These are phyloP conservation scores for Populus pruinosa DNA, from an alignment of 345 rosid genomes.

Conservation along the genomic window DNA sequence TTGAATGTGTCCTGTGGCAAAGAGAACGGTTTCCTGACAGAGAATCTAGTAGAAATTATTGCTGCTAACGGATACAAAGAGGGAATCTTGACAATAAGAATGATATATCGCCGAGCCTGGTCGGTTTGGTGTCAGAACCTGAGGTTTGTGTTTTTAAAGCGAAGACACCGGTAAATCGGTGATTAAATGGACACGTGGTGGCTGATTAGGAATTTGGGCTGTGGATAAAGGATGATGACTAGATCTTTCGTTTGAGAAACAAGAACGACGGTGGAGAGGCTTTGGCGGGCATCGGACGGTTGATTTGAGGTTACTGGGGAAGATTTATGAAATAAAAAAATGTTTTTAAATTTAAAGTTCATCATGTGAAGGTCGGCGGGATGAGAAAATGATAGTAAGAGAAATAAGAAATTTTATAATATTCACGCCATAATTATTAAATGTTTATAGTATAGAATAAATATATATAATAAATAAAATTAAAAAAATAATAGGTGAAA, in stretches of 20 bases:
- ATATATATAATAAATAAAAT: too few species aligned
- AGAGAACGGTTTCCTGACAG: not conserved
- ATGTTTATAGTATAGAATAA: too few species aligned
- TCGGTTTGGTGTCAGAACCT: conserved; percentile 2
- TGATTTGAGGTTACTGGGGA: not conserved
- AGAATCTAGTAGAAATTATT: not conserved
- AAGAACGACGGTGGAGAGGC: conserved; percentile 5
- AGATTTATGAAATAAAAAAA: not conserved
- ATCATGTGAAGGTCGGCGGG: not conserved
- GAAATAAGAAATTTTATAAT: too few species aligned
- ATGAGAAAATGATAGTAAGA: too few species aligned
- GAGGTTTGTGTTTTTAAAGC: not conserved
- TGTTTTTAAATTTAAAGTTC: not conserved
- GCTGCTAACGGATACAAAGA: not conserved
- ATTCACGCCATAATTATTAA: too few species aligned
- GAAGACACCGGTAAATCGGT: not conserved
- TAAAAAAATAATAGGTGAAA: too few species aligned
- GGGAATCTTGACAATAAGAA: not conserved
- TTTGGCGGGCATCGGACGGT: conserved; percentile 3
- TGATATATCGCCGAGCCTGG: not conserved
- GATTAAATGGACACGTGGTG: not conserved
- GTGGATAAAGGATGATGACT: not conserved
- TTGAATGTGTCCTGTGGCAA: not conserved
- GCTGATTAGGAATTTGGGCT: not conserved
- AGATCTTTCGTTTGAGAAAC: not conserved